Base-by-base conservation (phyloP, 2,329 filamentous ascomycete genomes). In the Alternaria arbusti region DNA sequence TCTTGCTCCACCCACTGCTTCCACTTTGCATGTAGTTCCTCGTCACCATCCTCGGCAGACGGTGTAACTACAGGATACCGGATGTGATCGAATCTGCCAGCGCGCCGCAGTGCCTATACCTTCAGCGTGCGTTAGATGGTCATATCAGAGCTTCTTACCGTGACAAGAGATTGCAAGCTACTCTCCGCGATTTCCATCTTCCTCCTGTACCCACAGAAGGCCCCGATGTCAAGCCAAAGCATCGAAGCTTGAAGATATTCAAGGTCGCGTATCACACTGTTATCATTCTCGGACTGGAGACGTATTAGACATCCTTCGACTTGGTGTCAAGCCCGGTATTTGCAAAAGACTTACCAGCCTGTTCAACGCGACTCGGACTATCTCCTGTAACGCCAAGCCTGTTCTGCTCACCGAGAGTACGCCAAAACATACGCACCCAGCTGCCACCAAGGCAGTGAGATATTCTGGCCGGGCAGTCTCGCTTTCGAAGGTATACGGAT, bases 1-100 rank as follows among this genome's bases (percentile, higher is more conserved):
- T 92, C 89, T 55, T 85, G 81, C 56, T 87, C 84, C 20, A 86
- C 83, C 89, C 89, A 92, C 20, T 78, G 76, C 61, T 79, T 83
- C 90, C 90, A 92, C 69, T 91, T 91, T 11, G 82, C 78, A 61
- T 90, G 84, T 0, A 92, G 78, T 5, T 80, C 78, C 20, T 87
- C 80, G 1, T 4, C 81, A 78, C 20, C 56, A 22, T 50, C 32
- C 10, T 51, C 32, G 3, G 46, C 6, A 28, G 32, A 23, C 1
- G 46, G 46, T 15, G 25, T 22, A 9, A 50, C 36, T 9, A 20
- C 25, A 10, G 57, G 40, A 54, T 52, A 54, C 15, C 36, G 57
- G 17, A 84, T 84, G 25, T 85, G 80, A 60, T 87, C 85, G 68
- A 90, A 89, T 61, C 85, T 85, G 15, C 87, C 85, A 13, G 81